Percentiles rank a stretch among this genome's conserved stretches.
These are phyloP conservation scores for Gnaphalium uliginosum DNA, from an alignment of 129 eudicot species.

Conservation along the genomic window DNA sequence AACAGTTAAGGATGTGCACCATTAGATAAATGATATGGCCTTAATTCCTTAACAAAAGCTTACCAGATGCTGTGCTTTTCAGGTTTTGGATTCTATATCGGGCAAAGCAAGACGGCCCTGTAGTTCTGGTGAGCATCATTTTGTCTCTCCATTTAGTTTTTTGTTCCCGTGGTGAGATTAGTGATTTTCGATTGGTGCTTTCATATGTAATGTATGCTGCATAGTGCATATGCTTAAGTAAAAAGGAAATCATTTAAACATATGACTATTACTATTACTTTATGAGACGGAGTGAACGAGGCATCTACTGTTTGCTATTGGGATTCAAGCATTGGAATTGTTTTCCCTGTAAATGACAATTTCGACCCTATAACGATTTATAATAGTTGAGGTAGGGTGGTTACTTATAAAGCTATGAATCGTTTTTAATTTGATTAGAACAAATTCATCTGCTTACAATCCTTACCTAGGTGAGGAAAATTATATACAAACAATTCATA, in stretches of 20 bases:
- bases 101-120: constrained; percentile 91
- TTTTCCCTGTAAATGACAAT: background rate
- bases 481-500: background rate
- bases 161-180: background rate
- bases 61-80: constrained; percentile 25
- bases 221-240: background rate
- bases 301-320: background rate
- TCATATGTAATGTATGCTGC: too few species aligned
- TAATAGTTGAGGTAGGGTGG: background rate
- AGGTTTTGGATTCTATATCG: constrained; percentile 85
- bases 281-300: background rate
- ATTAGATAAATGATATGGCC: background rate
- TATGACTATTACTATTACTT: too few species aligned
- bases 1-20: background rate
- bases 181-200: background rate
- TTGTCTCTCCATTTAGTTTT: background rate
- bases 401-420: background rate
- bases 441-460: background rate
- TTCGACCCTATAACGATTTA: background rate
- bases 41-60: background rate
- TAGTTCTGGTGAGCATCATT: constrained; percentile 62
- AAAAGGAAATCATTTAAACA: too few species aligned
- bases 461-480: background rate
- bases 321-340: background rate
- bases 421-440: background rate